Evolutionary conservation across 75 land plant genomes (phyloP), one percentile per base, ranked within the genome.

Genomic region (Chamaecyparis obtusa): DNA sequence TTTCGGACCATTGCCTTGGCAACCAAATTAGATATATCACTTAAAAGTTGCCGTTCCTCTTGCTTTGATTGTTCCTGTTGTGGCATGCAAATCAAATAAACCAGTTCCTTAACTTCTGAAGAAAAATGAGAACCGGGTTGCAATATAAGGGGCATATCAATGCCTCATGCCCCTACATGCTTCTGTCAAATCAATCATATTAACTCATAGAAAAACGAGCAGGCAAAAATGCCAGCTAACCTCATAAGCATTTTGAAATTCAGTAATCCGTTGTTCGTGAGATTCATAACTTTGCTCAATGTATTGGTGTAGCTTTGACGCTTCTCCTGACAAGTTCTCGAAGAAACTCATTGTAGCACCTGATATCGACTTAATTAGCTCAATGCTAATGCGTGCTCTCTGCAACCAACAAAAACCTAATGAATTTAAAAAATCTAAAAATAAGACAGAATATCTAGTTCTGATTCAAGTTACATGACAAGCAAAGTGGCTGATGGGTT

Each of bases 171-270:
- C 24, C 43, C n/a, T 43, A 79, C 43, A 39, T 43, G n/a, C 9
- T 16, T 78, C 21, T 41, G 30, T 64, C 2, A 32, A 39, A 49
- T 46, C 33, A 17, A 48, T 10, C 46, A 85, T 87, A 33, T n/a
- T 33, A 33, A 87, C 24, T 60, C 21, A 44, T 21, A 2, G 24
- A 83, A 54, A 35, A 86, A 72, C 32, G 67, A 41, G 9, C 36
- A 43, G 35, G n/a, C 10, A 64, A 30, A 74, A 86, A 74, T 85
- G 78, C 35, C 37, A 77, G 21, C 36, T 10, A 15, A 95, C 96
- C 96, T 94, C 91, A 86, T 89, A 95, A 35, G 90, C 91, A 83
- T 92, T 93, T 85, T 90, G 90, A 72, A 95, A 92, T 37, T 90
- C 91, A 84, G 85, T 19, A 24, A 88, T 56, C 43, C 57, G 37